Base-by-base conservation (phyloP, 257 asterid species). In the Ajuga chamaepitys region DNA sequence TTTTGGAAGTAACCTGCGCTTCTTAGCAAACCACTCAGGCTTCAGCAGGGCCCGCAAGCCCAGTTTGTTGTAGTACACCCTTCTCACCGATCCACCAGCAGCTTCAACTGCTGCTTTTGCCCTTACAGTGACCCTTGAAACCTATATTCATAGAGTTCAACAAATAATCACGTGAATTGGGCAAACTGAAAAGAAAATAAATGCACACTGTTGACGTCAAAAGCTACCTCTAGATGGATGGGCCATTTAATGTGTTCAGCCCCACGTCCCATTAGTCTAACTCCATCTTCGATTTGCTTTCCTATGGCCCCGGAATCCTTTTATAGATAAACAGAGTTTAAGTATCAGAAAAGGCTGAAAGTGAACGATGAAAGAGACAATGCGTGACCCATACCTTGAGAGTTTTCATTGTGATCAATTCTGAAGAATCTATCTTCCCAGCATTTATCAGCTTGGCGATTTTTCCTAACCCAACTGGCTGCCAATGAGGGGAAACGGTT, bases 391-490 rank as follows among this genome's bases (percentile, higher is more conserved):
- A 25, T 71, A 82, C 99, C 94, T 93, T 89, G 53, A 89, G 95
- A 57, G 87, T 90, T 83, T 88, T 94, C 99, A 87, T 89, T 20
- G 95, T 89, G 74, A 89, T 93, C 78, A 93, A 75, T 74, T 87
- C 99, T 52, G 99, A 93, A 20, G 99, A 93, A 75, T 93, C 99
- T 54, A 89, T 93, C 77, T 87, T 83, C 81, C 97, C 97, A 22
- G 90, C 94, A 83, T 94, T 94, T 70, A 94, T 94, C 59, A 88
- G 89, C 73, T 80, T 86, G 32, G 96, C 96, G 25, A 89, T 88
- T 83, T 90, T 93, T 60, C 96, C 99, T 52, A 89, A 67, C 34
- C 99, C 97, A 62, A 86, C 95, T 35, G 99, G 97, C 99, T 94
- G 96, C 68, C 62, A 69, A 61, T 1, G 62, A 66, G 7, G n/a